Evolutionary conservation across 805 yeast species (phyloP).

Genomic region (Lachancea meyersii): DNA sequence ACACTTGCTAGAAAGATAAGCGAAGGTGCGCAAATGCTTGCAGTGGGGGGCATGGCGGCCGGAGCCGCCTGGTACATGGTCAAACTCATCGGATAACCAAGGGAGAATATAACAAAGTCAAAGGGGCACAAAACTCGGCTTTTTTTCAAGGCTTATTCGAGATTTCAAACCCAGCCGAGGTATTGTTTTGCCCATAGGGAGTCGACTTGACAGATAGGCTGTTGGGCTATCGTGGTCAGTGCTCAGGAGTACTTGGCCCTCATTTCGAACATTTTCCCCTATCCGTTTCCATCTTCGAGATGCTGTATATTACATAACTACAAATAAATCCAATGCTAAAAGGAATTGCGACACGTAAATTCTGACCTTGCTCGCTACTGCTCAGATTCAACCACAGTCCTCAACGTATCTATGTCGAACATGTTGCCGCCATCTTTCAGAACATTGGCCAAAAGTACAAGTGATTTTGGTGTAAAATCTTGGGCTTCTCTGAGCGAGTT

Average conservation of each 20-base stretch:
- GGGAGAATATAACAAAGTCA: not conserved
- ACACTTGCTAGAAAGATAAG: conserved; percentile 50
- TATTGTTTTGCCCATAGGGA: no score
- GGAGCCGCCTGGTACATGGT: conserved; percentile 95
- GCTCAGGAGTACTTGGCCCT: no score
- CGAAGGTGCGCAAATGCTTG: conserved; percentile 87
- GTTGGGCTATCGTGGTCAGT: not conserved
- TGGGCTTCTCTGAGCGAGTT: conserved; percentile 55
- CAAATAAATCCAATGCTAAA: conserved; percentile 1
- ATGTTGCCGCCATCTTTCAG: conserved; percentile 53
- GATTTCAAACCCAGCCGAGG: no score
- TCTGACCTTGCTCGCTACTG: conserved; percentile 2
- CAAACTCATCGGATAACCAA: conserved; percentile 48
- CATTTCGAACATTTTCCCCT: conserved; percentile 1
- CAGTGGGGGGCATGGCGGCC: conserved; percentile 96
- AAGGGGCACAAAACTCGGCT: not conserved
- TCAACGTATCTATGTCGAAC: conserved; percentile 49
- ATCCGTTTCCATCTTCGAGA: conserved; percentile 3
- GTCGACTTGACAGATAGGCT: not conserved
- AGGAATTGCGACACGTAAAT: not conserved
- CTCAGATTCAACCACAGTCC: conserved; percentile 27
- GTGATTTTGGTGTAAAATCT: conserved; percentile 55
- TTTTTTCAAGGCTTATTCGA: not conserved
- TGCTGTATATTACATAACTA: conserved; percentile 11
- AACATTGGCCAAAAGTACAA: conserved; percentile 50